Evolutionary conservation across 352 stramenopile genomes (phyloP), one percentile per base, ranked within the genome.

Genomic region (Phytophthora pseudosyringae): DNA sequence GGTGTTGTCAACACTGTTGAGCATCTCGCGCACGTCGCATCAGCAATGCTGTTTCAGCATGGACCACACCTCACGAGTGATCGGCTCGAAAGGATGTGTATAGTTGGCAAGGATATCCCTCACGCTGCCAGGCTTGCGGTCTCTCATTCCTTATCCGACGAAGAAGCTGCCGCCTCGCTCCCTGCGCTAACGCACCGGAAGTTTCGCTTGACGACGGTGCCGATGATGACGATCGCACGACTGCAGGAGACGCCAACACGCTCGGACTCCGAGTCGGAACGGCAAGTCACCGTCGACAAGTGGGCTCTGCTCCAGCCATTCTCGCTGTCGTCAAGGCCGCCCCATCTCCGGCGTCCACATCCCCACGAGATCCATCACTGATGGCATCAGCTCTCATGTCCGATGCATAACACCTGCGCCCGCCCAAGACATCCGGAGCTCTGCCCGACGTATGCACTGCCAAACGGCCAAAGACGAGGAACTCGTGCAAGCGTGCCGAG

Each of bases 391-490:
- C n/a, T n/a, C n/a, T n/a, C n/a, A n/a, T n/a, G n/a, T 38, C 15
- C 21, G 31, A 44, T 49, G 21, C 64, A 65, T 60, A 71, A 32
- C 48, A 33, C 46, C 41, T 62, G 57, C 56, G 55, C 50, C n/a
- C 31, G 7, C 5, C 7, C 40, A 56, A n/a, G 50, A 72, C 29
- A 72, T 72, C 57, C 64, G 44, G 64, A 59, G 32, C 21, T 44
- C 48, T 52, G 55, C 31, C 39, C 65, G 53, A 38, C 41, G 48
- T 69, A 58, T 72, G 59, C 52, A 61, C 59, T 40, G 48, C 31
- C 54, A 65, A 68, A 57, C 26, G 64, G 16, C 26, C 50, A 72
- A 56, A 68, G 58, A 64, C 59, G 64, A 62, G 57, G 58, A 50
- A 43, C 1, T 39, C 43, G 57, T 57, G 47, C 32, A 56, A 50